Evolutionary conservation across 768 basidiomycete species (phyloP).

Genomic region (Termitomyces sp.): DNA sequence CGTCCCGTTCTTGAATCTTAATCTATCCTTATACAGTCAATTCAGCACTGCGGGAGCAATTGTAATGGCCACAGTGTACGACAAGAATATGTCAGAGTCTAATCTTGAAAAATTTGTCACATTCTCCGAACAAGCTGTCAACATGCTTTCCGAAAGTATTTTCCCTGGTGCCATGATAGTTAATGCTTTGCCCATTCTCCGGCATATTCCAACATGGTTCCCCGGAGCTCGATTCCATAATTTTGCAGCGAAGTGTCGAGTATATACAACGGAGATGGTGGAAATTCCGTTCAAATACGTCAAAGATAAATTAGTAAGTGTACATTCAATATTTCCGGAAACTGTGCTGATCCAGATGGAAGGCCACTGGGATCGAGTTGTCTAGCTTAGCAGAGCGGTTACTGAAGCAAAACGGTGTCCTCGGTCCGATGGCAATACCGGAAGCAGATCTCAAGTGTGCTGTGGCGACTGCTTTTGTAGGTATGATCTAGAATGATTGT

Average conservation of each 20-base stretch:
- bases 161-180: too few relatives aligned
- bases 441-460: constrained; percentile 15
- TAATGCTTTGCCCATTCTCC: too few relatives aligned
- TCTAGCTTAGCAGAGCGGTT: constrained; percentile 9
- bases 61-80: not conserved
- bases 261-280: too few relatives aligned
- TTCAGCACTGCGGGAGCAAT: not conserved
- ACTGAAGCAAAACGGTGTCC: not conserved
- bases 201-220: too few relatives aligned
- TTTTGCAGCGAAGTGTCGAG: too few relatives aligned
- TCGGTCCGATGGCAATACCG: not conserved
- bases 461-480: constrained; percentile 11
- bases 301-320: too few relatives aligned
- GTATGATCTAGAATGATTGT: not conserved
- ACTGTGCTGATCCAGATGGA: too few relatives aligned
- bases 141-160: too few relatives aligned
- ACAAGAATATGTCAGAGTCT: too few relatives aligned
- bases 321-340: too few relatives aligned
- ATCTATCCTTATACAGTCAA: not conserved
- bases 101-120: not conserved
- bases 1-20: not conserved
- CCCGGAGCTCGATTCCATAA: too few relatives aligned
- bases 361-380: constrained; percentile 8
- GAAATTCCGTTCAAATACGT: too few relatives aligned
- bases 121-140: not conserved